Evolutionary conservation across 306 rosid genomes (phyloP).

Genomic region (Bauhinia variegata): DNA sequence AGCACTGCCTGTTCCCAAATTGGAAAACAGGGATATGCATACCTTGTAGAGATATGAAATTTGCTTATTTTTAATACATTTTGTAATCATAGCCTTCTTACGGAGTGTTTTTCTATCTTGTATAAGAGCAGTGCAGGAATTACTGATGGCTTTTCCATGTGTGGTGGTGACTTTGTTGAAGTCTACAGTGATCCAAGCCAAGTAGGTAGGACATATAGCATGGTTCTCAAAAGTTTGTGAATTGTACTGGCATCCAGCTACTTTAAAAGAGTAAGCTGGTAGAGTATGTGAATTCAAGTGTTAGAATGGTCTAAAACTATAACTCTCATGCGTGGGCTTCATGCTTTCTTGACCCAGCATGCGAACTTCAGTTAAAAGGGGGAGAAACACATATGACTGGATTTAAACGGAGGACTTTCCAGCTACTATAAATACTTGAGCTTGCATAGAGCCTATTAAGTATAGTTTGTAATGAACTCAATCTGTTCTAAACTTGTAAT

Average conservation of each 20-base stretch:
- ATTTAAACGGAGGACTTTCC: slow-evolving; percentile 1
- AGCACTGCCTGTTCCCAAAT: slow-evolving; percentile 1
- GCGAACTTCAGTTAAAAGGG: not conserved
- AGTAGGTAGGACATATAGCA: slow-evolving; percentile 56
- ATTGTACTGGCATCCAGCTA: not conserved
- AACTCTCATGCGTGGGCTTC: not conserved
- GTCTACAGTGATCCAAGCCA: slow-evolving; percentile 86
- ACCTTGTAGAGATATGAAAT: slow-evolving; percentile 4
- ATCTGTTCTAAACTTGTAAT: not conserved
- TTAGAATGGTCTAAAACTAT: slow-evolving; percentile 11
- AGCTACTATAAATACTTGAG: slow-evolving; percentile 9
- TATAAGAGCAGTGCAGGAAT: slow-evolving; percentile 81
- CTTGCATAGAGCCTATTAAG: not conserved
- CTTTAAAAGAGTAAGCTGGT: slow-evolving; percentile 8
- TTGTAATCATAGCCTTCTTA: slow-evolving; percentile 17
- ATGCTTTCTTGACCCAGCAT: not conserved
- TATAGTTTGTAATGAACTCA: not conserved
- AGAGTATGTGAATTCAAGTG: not conserved
- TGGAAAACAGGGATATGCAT: slow-evolving; percentile 10
- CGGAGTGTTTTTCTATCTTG: slow-evolving; percentile 14
- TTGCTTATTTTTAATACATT: slow-evolving; percentile 7
- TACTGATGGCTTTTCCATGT: slow-evolving; percentile 98
- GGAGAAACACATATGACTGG: not conserved
- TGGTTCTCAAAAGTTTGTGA: not conserved
- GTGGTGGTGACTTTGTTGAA: slow-evolving; percentile 97